Conservation (phyloP, 371 early-diverging fungal species). For the Mortierella sp. region DNA sequence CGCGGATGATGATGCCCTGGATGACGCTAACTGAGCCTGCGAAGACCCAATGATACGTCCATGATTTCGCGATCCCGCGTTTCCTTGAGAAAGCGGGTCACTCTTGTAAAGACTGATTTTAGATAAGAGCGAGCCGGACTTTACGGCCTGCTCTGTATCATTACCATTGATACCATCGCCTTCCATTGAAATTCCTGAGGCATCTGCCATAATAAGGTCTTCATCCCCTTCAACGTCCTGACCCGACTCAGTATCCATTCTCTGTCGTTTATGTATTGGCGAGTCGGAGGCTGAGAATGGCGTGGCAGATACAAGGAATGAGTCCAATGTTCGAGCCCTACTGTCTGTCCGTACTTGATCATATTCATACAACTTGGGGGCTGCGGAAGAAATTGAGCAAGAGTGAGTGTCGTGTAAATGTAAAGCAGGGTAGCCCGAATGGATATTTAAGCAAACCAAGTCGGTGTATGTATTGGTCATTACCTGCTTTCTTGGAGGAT, state of each 20-base stretch:
- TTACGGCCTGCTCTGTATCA: neutral
- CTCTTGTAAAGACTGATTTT: slow-evolving; percentile 39
- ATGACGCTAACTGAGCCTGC: neutral
- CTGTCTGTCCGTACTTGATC: slow-evolving; percentile 85
- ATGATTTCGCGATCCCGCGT: neutral
- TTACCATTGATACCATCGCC: slow-evolving; percentile 6
- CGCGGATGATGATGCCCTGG: neutral
- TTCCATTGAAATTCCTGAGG: neutral
- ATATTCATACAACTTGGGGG: slow-evolving; percentile 60
- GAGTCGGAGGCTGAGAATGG: slow-evolving; percentile 27
- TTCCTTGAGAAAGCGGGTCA: slow-evolving; percentile 8
- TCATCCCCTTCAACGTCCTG: slow-evolving; percentile 12
- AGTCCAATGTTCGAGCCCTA: slow-evolving; percentile 72
- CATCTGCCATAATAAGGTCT: slow-evolving; percentile 4
- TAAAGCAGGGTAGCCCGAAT: neutral
- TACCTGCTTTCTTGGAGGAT: slow-evolving; percentile 33
- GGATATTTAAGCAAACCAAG: neutral
- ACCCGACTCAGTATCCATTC: slow-evolving; percentile 24
- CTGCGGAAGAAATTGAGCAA: slow-evolving; percentile 8
- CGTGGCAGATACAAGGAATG: slow-evolving; percentile 55
- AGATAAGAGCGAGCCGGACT: slow-evolving; percentile 22
- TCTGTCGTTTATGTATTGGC: slow-evolving; percentile 26
- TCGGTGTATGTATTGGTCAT: neutral
- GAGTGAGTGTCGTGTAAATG: slow-evolving; percentile 6
- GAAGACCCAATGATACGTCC: slow-evolving; percentile 17